Evolutionary conservation across 1,284 basidiomycete species (phyloP), one percentile per base, ranked within the genome.

Genomic region (Fomitopsis pinicola): DNA sequence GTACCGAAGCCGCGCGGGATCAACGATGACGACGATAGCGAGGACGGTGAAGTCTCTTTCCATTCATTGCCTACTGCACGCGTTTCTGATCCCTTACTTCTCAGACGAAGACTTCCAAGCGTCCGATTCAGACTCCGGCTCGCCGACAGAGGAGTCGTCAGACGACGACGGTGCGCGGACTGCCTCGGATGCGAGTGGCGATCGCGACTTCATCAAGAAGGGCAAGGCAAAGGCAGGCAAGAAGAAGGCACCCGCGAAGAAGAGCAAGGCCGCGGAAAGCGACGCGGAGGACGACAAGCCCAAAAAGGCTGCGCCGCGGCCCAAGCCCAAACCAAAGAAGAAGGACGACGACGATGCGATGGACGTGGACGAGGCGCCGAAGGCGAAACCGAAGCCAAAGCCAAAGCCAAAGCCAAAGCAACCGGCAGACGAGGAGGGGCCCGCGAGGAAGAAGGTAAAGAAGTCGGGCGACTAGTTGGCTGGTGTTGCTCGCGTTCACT

Each of bases 21-120:
- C 3, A 81, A 82, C 45, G 89, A 92, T 52, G 92, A 94, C 50
- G 88, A 90, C 26, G 89, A 91, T 57, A 90, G 86, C 63, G 92
- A 94, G 71, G 89, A 92, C 67, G 94, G 94, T 87, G 72, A 76
- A 87, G 72, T 14, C 69, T 63, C 8, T 9, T 30, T 50, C 36
- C 33, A 36, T 59, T 15, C 35, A 19, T 45, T 38, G 9, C 28
- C 40, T 26, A 1, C 33, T 42, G 10, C 57, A 15, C 60, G 12
- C 33, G 38, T 42, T 28, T 55, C 45, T 26, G 35, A 48, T 38
- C 48, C 57, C 5, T 48, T 42, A 54, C 17, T 9, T 38, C 64
- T 50, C 38, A 74, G 89, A 91, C 70, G 96, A 95, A 72, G 95
- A 97, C 77, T 98, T 98, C 82, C 76, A 88, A 66, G 94, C 88